Percentiles rank a stretch among this genome's conserved stretches.
These are phyloP conservation scores for Meyerozyma athensensis DNA, from an alignment of 1,139 yeast species.

Conservation along the genomic window DNA sequence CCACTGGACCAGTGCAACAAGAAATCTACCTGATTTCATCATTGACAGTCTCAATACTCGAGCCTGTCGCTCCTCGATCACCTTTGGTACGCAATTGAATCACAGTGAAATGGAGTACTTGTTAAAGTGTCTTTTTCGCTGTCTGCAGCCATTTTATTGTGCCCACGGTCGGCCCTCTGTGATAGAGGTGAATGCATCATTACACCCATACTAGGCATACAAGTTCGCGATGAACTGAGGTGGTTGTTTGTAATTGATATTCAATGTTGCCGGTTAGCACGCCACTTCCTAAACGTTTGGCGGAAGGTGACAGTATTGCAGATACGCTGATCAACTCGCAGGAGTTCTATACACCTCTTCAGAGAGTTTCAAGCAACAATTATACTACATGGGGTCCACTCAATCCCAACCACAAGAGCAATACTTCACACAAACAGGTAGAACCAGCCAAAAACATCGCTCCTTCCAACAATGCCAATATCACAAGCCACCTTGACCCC, in stretches of 20 bases:
- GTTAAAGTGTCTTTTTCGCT: conserved; percentile 36
- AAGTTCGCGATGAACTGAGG: not conserved
- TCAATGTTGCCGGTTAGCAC: not conserved
- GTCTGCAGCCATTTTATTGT: conserved; percentile 69
- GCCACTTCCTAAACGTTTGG: conserved; percentile 1
- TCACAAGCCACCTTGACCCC: not conserved
- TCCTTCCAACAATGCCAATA: not conserved
- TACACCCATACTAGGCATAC: not conserved
- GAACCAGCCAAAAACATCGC: not conserved
- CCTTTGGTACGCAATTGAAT: conserved; percentile 60
- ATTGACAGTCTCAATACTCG: conserved; percentile 50
- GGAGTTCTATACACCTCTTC: conserved; percentile 2
- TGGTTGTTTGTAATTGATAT: not conserved
- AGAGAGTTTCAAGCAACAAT: conserved; percentile 1
- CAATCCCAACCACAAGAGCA: not conserved
- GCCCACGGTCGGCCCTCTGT: conserved; percentile 86
- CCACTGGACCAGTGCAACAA: conserved; percentile 13
- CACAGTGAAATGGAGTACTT: conserved; percentile 40
- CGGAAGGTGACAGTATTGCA: not conserved
- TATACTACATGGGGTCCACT: not conserved
- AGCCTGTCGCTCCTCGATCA: conserved; percentile 70
- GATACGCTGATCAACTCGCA: not conserved
- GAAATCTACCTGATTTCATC: conserved; percentile 44
- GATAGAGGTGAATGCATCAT: conserved; percentile 16
- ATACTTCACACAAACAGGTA: not conserved